Evolutionary conservation across 2,329 filamentous ascomycete genomes (phyloP), one percentile per base, ranked within the genome.

Genomic region (Diplodia scrobiculata): DNA sequence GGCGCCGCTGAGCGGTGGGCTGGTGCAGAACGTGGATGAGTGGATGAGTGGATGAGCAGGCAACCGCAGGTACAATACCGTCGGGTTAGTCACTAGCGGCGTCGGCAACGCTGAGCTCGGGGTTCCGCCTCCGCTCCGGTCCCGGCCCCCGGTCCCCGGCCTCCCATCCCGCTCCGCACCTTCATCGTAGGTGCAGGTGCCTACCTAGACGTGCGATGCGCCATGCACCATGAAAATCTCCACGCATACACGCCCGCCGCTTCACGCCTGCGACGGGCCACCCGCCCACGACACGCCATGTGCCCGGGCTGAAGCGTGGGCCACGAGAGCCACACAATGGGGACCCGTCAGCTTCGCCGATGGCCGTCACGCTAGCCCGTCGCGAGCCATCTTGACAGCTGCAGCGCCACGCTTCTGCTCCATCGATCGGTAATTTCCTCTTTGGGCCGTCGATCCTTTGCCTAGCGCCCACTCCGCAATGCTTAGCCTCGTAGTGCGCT

Each of bases 241-340:
- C 54, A 58, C 54, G 13, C 54, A 58, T 58, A 36, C 54, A 45
- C 14, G 21, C 19, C 25, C 54, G 25, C 34, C 3, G 29, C 29
- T 11, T 1, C 34, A 7, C 34, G 34, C 34, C 34, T 10, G 34
- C 34, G 10, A 32, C 7, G 29, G 5, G 29, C 29, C 34, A 11
- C 34, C 34, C 34, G 34, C 25, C 25, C 29, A 32, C 29, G 9
- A 17, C 34, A 13, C 27, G 55, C 25, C 38, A 17, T 19, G 19
- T 41, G 55, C 25, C 38, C n/a, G 34, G 10, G 52, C 34, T 11
- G 10, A n/a, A 19, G 6, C 10, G 38, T 25, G 55, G n/a, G 36
- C 54, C 14, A 58, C 34, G 21, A 34, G 38, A 60, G 38, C 55
- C 55, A 60, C 38, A 17, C 3, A n/a, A 32, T 60, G 55, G 55